phyloP scores from a whole-genome alignment of 306 rosid genomes.

The Begonia masoniana region DNA sequence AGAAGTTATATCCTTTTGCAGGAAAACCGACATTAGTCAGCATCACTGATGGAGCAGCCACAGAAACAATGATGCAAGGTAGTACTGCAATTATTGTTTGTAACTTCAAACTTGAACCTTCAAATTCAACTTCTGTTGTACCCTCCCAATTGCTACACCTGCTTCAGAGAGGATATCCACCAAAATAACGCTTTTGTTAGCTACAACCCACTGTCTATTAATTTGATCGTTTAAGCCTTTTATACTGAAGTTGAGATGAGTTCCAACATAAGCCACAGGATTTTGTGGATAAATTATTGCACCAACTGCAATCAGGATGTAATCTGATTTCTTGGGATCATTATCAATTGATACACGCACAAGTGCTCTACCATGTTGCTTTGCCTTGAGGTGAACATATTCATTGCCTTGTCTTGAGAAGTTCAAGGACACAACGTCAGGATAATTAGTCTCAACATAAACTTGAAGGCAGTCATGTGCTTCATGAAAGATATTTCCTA shows the following conservation, averaged over 20 bases:
- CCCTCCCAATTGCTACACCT: too few species aligned
- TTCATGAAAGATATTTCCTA: constrained; percentile 83
- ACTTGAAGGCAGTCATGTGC: constrained; percentile 43
- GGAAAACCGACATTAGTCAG: constrained; percentile 82
- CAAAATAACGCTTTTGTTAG: too few species aligned
- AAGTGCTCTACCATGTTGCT: constrained; percentile 72
- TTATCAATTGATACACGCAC: constrained; percentile 50
- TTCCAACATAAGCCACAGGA: constrained; percentile 59
- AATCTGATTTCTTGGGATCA: constrained; percentile 61
- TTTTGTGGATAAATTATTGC: constrained; percentile 71
- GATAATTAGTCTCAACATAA: constrained; percentile 53
- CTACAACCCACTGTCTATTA: too few species aligned
- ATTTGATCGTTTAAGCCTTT: too few species aligned
- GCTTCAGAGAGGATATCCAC: too few species aligned
- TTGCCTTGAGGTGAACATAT: constrained; percentile 61
- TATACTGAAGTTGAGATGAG: constrained; percentile 57
- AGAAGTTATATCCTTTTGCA: constrained; percentile 72
- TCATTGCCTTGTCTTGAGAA: constrained; percentile 41
- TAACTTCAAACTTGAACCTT: constrained; percentile 45
- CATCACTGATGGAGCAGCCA: constrained; percentile 71
- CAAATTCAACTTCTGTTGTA: constrained; percentile 66
- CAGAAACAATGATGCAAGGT: constrained; percentile 37
- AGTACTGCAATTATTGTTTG: constrained; percentile 51
- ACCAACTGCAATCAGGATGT: constrained; percentile 72
- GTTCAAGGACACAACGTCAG: constrained; percentile 54